Evolutionary conservation across 352 stramenopile genomes (phyloP).

Genomic region (Globisporangium iwayamae): DNA sequence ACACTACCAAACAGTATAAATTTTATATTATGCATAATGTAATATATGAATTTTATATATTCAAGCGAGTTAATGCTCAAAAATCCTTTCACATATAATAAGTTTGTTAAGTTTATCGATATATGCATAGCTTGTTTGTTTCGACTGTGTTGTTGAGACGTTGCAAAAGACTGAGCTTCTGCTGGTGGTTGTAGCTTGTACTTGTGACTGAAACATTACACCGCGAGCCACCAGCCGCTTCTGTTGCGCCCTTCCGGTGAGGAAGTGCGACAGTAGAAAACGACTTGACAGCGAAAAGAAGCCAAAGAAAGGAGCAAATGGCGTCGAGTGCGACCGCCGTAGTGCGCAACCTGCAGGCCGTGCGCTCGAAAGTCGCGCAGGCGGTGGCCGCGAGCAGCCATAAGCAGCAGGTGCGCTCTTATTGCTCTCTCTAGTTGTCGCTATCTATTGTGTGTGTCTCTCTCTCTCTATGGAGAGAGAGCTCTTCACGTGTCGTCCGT

Average conservation of each 20-base stretch:
- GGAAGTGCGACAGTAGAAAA: background rate
- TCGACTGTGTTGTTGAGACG: too few relatives aligned
- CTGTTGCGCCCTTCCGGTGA: background rate
- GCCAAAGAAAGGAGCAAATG: background rate
- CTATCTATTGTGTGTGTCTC: background rate
- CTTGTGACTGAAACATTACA: background rate
- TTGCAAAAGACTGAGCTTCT: background rate
- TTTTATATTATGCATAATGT: too few relatives aligned
- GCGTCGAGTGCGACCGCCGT: constrained; percentile 21
- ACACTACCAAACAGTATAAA: too few relatives aligned
- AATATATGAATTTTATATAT: too few relatives aligned
- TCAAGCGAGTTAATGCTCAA: too few relatives aligned
- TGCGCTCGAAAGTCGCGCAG: constrained; percentile 59
- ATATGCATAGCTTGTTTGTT: too few relatives aligned
- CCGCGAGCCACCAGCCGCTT: background rate
- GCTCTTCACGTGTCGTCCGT: background rate
- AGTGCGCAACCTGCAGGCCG: constrained; percentile 52
- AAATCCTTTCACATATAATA: too few relatives aligned
- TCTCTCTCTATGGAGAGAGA: background rate
- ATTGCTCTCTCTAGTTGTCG: background rate
- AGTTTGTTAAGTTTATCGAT: too few relatives aligned
- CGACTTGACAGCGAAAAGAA: background rate
- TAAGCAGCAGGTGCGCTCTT: constrained; percentile 36
- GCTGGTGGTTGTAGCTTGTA: background rate
- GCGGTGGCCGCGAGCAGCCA: constrained; percentile 44